Conservation (phyloP, 2,329 filamentous ascomycete genomes). For the Phyllosticta citribraziliensis region DNA sequence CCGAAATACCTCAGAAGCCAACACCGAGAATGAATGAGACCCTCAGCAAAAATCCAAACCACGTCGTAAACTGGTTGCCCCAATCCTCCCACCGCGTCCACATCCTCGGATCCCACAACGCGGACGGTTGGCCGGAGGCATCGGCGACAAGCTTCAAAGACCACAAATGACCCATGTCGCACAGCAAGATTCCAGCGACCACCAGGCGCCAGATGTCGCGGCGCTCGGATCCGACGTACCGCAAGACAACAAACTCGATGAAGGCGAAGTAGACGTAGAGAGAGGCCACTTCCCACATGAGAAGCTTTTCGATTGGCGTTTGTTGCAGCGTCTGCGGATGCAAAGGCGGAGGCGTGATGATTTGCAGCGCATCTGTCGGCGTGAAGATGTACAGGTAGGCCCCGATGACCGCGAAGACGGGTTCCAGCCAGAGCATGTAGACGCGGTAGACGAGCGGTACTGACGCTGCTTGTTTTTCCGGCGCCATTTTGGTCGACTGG, state of each 20-base stretch:
- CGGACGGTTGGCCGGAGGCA: constrained; percentile 13
- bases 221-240: constrained; percentile 16
- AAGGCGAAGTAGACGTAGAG: constrained; percentile 21
- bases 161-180: constrained; percentile 18
- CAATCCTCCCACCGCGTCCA: constrained; percentile 18
- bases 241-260: constrained; percentile 19
- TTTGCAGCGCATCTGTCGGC: constrained; percentile 4
- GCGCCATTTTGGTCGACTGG: background rate
- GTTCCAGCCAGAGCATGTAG: constrained; percentile 22
- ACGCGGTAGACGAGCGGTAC: constrained; percentile 18
- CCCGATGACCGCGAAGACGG: constrained; percentile 19
- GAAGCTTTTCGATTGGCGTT: constrained; percentile 19
- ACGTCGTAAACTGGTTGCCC: constrained; percentile 25
- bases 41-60: constrained; percentile 16
- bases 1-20: constrained; percentile 12
- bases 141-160: constrained; percentile 14
- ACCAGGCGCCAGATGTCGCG: constrained; percentile 18
- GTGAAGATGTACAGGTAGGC: constrained; percentile 22
- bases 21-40: constrained; percentile 16
- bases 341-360: constrained; percentile 17
- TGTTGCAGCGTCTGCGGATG: constrained; percentile 11
- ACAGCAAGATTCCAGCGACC: constrained; percentile 15
- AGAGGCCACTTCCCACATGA: constrained; percentile 20
- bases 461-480: background rate
- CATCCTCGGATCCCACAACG: constrained; percentile 2